phyloP scores from a whole-genome alignment of 1,139 yeast genomes.

The Kazachstania sp. region DNA sequence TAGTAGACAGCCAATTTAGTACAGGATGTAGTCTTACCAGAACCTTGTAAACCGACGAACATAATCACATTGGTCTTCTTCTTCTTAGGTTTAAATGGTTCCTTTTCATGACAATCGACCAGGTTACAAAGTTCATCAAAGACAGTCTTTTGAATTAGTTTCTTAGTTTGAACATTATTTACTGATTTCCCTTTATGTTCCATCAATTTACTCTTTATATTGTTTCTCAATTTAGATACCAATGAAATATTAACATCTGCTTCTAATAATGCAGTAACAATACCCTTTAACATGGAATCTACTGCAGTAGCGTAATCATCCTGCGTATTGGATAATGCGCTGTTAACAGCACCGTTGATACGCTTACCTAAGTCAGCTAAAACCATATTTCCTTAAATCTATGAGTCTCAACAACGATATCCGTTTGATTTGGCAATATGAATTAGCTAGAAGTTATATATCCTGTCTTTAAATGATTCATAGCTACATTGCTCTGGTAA shows the following conservation, averaged over 20 bases:
- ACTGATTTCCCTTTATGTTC: constrained; percentile 19
- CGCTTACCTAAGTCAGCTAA: constrained; percentile 90
- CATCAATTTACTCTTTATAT: constrained; percentile 52
- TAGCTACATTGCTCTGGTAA: no score
- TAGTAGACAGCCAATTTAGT: constrained; percentile 93
- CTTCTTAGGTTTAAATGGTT: constrained; percentile 82
- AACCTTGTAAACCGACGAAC: constrained; percentile 98
- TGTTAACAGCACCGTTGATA: constrained; percentile 66
- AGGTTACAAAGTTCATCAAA: constrained; percentile 84
- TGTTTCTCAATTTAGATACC: constrained; percentile 69
- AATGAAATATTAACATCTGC: constrained; percentile 84
- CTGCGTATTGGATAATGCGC: constrained; percentile 56
- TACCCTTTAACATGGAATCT: constrained; percentile 70
- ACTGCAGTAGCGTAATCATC: constrained; percentile 51
- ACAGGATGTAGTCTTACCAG: constrained; percentile 97
- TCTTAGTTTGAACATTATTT: constrained; percentile 53
- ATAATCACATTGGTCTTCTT: constrained; percentile 66
- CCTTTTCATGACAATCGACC: constrained; percentile 57
- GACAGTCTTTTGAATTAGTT: constrained; percentile 80
- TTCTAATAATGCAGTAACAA: constrained; percentile 82
- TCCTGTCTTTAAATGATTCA: not conserved
- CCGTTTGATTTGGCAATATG: not conserved
- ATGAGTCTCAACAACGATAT: not conserved
- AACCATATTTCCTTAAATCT: constrained; percentile 47
- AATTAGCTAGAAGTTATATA: not conserved